phyloP scores from a whole-genome alignment of 2,329 filamentous ascomycete genomes.

The Fonsecaea multimorphosa region DNA sequence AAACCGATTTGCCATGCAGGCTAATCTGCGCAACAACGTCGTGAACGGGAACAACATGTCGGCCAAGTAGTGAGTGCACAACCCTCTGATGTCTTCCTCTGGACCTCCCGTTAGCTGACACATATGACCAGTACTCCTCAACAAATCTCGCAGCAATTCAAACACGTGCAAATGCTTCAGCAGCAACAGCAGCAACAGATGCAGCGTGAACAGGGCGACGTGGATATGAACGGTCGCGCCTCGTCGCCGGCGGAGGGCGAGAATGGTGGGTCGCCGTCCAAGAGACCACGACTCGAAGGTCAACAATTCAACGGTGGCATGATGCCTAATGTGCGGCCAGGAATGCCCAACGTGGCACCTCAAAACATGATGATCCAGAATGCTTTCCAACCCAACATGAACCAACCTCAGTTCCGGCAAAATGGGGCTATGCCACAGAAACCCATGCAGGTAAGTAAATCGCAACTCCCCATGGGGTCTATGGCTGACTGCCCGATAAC shows the following conservation, averaged over 20 bases:
- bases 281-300: constrained; percentile 82
- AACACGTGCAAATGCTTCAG: constrained; percentile 65
- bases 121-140: constrained; percentile 36
- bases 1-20: constrained; percentile 69
- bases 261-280: constrained; percentile 89
- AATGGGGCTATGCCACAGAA: constrained; percentile 61
- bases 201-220: constrained; percentile 88
- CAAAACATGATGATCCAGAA: constrained; percentile 57
- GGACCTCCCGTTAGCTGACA: constrained; percentile 5
- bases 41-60: constrained; percentile 37
- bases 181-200: constrained; percentile 66
- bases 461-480: constrained; percentile 58
- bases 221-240: constrained; percentile 82
- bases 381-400: constrained; percentile 75
- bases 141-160: constrained; percentile 34
- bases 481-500: constrained; percentile 70
- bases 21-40: constrained; percentile 35
- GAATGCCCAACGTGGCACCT: constrained; percentile 62
- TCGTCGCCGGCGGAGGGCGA: constrained; percentile 83
- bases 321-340: constrained; percentile 76
- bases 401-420: constrained; percentile 64
- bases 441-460: constrained; percentile 82
- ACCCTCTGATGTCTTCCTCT: not conserved
- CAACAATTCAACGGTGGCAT: constrained; percentile 74
- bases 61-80: constrained; percentile 34